Evolutionary conservation across 2,329 filamentous ascomycete genomes (phyloP), one percentile per base, ranked within the genome.

Genomic region (Xylariaceae sp.): DNA sequence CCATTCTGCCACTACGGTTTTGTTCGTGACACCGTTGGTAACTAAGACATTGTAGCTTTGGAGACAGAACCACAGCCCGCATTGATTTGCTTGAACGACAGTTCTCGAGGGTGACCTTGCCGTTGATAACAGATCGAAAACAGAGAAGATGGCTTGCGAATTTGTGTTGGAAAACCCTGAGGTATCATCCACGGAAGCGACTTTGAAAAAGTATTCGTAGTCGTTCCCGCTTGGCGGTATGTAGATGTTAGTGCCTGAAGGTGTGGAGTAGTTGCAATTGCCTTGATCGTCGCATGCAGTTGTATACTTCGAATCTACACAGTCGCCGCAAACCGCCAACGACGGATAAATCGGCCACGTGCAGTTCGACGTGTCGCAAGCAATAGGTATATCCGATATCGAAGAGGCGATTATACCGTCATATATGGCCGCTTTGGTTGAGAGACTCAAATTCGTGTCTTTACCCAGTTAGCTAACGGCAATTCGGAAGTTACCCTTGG

Each of bases 341-440:
- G 64, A 64, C 2, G 67, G 65, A n/a, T 66, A 58, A 11, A 60
- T 41, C 5, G 66, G 63, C 66, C 66, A 67, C 0, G 57, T 63
- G 45, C 66, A 69, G 40, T 67, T 67, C 3, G 53, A 56, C 4
- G 63, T 62, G 22, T 55, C 45, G 37, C 67, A 70, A 7, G 47
- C 44, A 1, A 56, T 56, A 16, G 58, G 53, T 16, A 63, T 22
- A 6, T 62, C 49, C 2, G 52, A 45, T 2, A 64, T 52, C 11
- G 61, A 55, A 25, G 53, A 48, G 5, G 64, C 58, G 12, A 69
- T 55, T 20, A 69, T 65, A 10, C 66, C 65, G 12, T 65, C 62
- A 34, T 69, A 69, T 7, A 69, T 54, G 5, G 65, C 66, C 1
- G 66, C 62, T 48, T 66, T 69, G 3, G 66, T 68, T 3, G 66